These are phyloP conservation scores for Oldenlandia corymbosa DNA, from an alignment of 257 asterid genomes.

Conservation along the genomic window DNA sequence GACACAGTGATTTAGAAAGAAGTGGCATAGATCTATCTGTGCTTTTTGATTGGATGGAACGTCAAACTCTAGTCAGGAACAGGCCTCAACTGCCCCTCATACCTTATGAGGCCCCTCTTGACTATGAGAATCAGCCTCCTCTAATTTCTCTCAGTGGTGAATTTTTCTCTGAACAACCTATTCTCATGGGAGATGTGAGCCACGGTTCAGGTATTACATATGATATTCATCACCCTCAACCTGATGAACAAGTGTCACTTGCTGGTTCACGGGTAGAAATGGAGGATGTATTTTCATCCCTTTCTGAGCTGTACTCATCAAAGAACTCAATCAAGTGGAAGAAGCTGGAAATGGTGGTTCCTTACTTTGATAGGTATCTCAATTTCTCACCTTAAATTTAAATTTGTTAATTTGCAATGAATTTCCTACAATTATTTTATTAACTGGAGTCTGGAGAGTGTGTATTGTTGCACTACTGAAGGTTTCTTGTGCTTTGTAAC, in stretches of 20 bases:
- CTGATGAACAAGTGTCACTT: constrained; percentile 28
- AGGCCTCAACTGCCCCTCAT: constrained; percentile 33
- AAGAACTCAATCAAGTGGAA: constrained; percentile 40
- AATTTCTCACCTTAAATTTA: background rate
- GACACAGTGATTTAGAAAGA: constrained; percentile 45
- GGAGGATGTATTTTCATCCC: constrained; percentile 43
- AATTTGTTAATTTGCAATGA: background rate
- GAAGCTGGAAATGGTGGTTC: constrained; percentile 73
- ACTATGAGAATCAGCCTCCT: constrained; percentile 30
- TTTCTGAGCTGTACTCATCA: constrained; percentile 37
- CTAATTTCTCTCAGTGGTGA: constrained; percentile 53
- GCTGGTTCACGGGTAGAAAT: constrained; percentile 29
- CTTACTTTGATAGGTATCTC: constrained; percentile 77
- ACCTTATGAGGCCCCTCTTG: constrained; percentile 25
- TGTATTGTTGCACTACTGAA: background rate
- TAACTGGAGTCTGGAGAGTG: too few relatives aligned
- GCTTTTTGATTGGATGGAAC: constrained; percentile 42
- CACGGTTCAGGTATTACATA: constrained; percentile 21
- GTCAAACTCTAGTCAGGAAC: constrained; percentile 29
- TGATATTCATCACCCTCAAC: constrained; percentile 18
- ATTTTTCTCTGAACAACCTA: constrained; percentile 39
- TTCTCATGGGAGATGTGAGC: constrained; percentile 29
- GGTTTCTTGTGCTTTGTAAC: constrained; percentile 16
- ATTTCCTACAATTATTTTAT: background rate
- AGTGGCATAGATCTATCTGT: constrained; percentile 32